Base-by-base conservation (phyloP, 805 yeast genomes). In the Kodamaea neixiangensis region DNA sequence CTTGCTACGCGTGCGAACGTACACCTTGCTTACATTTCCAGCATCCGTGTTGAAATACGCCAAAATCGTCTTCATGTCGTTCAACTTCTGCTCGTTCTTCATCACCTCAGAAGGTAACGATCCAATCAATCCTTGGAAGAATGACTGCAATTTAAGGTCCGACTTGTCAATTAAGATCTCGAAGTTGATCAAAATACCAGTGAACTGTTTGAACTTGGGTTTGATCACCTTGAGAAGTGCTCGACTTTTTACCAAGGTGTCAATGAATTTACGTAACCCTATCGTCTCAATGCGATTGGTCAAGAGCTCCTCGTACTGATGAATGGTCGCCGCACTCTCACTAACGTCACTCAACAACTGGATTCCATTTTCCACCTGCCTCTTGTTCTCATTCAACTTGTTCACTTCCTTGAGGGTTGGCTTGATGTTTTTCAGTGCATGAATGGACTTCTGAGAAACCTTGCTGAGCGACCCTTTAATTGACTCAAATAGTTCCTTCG, bases 391-490 rank as follows among this genome's bases (percentile, higher is more conserved):
- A 35, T 80, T 81, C 50, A 86, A 65, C 49, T 75, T 71, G 55
- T 81, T 81, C 46, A 87, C 86, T 51, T 82, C 82, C 6, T 78
- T 75, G 37, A 87, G 75, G 43, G 89, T 81, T 0, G 97, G 97
- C 46, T 81, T 79, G 58, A 93, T 82, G 19, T 87, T 77, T 25
- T 69, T 67, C 52, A 83, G 81, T 1, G 93, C 86, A 18, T 75
- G 73, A 19, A 73, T 62, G 5, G 91, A 77, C 47, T 77, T 78
- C 25, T 65, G 65, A 5, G 84, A 75, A 48, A 91, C 78, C 45
- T 71, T 73, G 25, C 66, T 72, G 39, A 89, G 72, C 2, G 89
- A 82, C 21, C 69, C 67, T 9, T 81, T 72, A 49, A 91, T 83
- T 41, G 78, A 68, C 1, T 66, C 61, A 7, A 90, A 79, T 38